These are phyloP conservation scores for Massospora cicadina DNA, from an alignment of 371 early-diverging fungal genomes.

Conservation along the genomic window DNA sequence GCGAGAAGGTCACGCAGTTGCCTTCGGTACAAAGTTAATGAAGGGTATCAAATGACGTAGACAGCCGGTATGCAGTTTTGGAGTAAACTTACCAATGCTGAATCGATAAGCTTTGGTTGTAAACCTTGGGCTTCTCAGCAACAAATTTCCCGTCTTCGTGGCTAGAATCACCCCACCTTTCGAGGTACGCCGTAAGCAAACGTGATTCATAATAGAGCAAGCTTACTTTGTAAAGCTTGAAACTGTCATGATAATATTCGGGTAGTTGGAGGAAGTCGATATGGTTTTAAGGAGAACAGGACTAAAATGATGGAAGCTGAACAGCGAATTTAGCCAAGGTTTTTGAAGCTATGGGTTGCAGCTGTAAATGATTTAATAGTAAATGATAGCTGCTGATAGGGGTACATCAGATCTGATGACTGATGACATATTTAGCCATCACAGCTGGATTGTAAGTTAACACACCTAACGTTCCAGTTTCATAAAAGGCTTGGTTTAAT, in stretches of 20 bases:
- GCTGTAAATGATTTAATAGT: not conserved
- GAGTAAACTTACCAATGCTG: slow-evolving; percentile 34
- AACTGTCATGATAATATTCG: not conserved
- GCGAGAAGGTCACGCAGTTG: slow-evolving; percentile 80
- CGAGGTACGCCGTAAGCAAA: not conserved
- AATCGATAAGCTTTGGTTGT: slow-evolving; percentile 33
- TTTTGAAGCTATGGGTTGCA: not conserved
- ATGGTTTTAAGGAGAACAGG: not conserved
- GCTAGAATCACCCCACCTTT: not conserved
- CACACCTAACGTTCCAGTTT: too few species aligned
- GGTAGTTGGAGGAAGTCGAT: not conserved
- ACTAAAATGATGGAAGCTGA: not conserved
- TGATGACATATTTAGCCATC: not conserved
- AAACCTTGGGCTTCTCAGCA: slow-evolving; percentile 19
- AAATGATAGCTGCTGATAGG: not conserved
- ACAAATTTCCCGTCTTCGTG: slow-evolving; percentile 5
- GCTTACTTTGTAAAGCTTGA: not conserved
- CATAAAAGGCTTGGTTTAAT: too few species aligned
- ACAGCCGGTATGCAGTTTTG: too few species aligned
- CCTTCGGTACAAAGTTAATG: slow-evolving; percentile 25
- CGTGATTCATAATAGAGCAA: not conserved
- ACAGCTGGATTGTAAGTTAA: not conserved
- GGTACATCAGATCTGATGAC: not conserved
- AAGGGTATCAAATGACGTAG: not conserved
- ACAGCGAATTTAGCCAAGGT: too few species aligned